Evolutionary conservation across 441 rosid genomes (phyloP), one percentile per base, ranked within the genome.

Genomic region (Pelargonium australe): DNA sequence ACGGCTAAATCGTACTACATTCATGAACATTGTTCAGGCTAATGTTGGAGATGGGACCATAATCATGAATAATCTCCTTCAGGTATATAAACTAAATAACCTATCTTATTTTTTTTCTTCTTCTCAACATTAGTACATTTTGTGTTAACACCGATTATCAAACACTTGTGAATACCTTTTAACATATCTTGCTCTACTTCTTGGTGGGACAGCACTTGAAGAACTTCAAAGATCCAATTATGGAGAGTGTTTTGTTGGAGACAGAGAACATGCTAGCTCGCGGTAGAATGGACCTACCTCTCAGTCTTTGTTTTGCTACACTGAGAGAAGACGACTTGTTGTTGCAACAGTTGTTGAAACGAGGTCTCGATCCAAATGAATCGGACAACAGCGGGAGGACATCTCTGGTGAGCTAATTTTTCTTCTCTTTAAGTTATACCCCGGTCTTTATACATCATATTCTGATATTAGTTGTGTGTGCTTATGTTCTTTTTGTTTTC

Each of bases 11-110:
- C 95, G 98, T 12, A 87, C 97, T 0, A 64, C 90, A 16, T 84
- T 93, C 57, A 72, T 93, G 34, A 89, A 82, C 71, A 82, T 89
- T 49, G 84, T 93, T 70, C 96, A 89, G 78, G 81, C 97, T 66
- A 93, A 85, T 78, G 87, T 90, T 70, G 97, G 89, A 76, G 98
- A 93, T 68, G 98, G 97, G 67, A 85, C 95, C 17, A 80, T 89
- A 67, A 90, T 95, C 75, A 85, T 90, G 84, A 89, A 86, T 77
- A 95, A 92, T 78, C 92, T 92, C 72, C 96, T 95, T 77, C 92
- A 95, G 90, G 98, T 51, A 80, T 58, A 53, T 34, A 37, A 16
- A 19, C 6, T 3, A 25, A 1, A 25, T 25, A 25, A 25, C 31
- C 31, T 1, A 25, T 25, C 31, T 53, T 9, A 13, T n/a, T 8